A percentile compares a stretch with the other conserved stretches of the same genome.
Evolutionary conservation across 768 basidiomycete species (phyloP).

Genomic region (Hypsizygus marmoreus): DNA sequence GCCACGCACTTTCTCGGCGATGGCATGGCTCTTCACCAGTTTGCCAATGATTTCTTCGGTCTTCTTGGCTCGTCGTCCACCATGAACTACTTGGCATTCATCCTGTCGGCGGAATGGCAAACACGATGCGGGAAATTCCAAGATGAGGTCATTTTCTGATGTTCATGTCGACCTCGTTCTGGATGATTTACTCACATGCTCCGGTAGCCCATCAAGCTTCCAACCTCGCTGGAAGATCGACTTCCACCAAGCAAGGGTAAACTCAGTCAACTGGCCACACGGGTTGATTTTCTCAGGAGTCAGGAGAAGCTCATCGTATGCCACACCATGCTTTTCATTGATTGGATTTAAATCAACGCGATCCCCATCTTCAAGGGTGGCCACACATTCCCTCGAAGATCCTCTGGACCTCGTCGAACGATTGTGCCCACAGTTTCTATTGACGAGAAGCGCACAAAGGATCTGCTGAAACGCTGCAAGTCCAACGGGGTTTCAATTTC

Average conservation of each 20-base stretch:
- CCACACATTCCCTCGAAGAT: slow-evolving; percentile 63
- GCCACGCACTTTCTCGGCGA: slow-evolving; percentile 85
- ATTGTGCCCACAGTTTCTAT: slow-evolving; percentile 71
- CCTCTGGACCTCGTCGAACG: slow-evolving; percentile 52
- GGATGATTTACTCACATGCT: not conserved
- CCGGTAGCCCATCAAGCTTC: slow-evolving; percentile 21
- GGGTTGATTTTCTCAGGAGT: slow-evolving; percentile 56
- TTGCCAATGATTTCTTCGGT: slow-evolving; percentile 78
- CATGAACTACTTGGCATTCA: slow-evolving; percentile 26
- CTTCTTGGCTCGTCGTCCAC: slow-evolving; percentile 48
- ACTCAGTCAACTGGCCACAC: slow-evolving; percentile 47
- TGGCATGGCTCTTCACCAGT: slow-evolving; percentile 83
- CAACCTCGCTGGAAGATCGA: slow-evolving; percentile 52
- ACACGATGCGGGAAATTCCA: slow-evolving; percentile 22
- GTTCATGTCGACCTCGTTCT: not conserved
- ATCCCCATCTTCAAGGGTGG: slow-evolving; percentile 53
- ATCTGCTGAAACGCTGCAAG: slow-evolving; percentile 73
- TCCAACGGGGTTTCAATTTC: slow-evolving; percentile 71
- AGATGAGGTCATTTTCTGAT: slow-evolving; percentile 18
- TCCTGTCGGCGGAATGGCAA: slow-evolving; percentile 37
- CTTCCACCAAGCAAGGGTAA: slow-evolving; percentile 36
- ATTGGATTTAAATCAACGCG: slow-evolving; percentile 3
- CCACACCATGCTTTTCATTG: slow-evolving; percentile 6
- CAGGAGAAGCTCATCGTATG: slow-evolving; percentile 61
- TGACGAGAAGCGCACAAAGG: slow-evolving; percentile 54